Conservation (phyloP, 257 asterid genomes). For the Scutellaria minor region DNA sequence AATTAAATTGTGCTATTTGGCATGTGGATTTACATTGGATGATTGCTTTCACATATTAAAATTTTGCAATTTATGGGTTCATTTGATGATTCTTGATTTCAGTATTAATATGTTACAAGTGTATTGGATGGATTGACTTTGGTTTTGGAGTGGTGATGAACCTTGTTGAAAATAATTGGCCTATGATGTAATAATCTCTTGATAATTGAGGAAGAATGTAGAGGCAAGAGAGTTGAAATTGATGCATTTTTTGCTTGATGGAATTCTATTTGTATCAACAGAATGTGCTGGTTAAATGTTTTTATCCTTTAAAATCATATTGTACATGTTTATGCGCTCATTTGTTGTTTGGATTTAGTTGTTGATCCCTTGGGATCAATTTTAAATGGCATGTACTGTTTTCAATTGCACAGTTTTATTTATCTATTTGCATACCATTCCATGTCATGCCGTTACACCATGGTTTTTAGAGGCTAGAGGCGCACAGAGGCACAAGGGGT, state of each 20-base stretch:
- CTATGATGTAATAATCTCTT: not conserved
- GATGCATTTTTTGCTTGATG: not conserved
- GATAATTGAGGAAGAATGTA: not conserved
- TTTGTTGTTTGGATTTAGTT: constrained; percentile 10
- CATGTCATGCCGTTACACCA: not conserved
- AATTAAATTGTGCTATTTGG: not conserved
- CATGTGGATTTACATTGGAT: not conserved
- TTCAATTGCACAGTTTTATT: not conserved
- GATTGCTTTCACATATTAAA: not conserved
- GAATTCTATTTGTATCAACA: not conserved
- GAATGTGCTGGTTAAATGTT: not conserved
- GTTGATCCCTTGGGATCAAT: not conserved
- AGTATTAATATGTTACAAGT: not conserved
- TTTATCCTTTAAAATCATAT: not conserved
- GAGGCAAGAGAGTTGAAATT: not conserved
- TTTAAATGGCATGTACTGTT: not conserved
- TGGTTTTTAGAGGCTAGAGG: too few species aligned
- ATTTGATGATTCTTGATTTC: not conserved
- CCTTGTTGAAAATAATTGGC: not conserved
- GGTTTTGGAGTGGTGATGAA: not conserved
- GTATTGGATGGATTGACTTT: not conserved
- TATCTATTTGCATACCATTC: not conserved
- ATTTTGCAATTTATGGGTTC: not conserved
- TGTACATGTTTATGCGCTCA: not conserved
- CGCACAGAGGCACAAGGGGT: too few species aligned